Evolutionary conservation across 345 rosid species (phyloP), one percentile per base, ranked within the genome.

Genomic region (Adansonia digitata): DNA sequence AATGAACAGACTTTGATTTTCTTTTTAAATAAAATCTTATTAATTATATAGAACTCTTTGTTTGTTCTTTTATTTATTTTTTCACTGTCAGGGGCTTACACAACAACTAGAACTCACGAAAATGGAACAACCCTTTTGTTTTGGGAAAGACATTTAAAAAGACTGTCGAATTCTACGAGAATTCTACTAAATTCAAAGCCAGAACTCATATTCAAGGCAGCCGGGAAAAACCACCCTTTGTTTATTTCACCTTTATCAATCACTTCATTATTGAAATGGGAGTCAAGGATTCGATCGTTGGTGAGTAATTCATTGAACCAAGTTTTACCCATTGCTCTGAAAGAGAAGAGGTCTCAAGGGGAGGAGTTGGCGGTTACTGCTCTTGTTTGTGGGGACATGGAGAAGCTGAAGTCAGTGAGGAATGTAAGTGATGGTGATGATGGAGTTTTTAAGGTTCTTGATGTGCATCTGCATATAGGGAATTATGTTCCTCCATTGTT

Each of bases 321-420:
- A 63, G 86, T 78, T 35, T 4, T 88, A 78, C 84, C 89, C 0
- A 52, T 79, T 46, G 89, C 86, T 0, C 64, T 79, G 79, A 77
- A 73, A 53, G 88, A 82, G 78, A 83, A 82, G 78, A 83, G 78
- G 74, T 51, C 72, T 18, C 70, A 60, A 6, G 89, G 83, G 18
- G 87, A 86, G 75, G 99, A 94, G 65, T 71, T 89, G 76, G 97
- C 93, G 0, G 82, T 94, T 51, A 94, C 98, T 17, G 85, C 89
- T 77, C 92, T 92, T 69, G 84, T 92, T 31, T 80, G 83, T 75
- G 94, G 91, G 42, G 77, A 87, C 80, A n/a, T 49, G 31, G 86
- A 86, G 77, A 85, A 77, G 40, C 56, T 80, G 82, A 73, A 63
- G 64, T 80, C 78, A 42, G 53, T 77, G 49, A 75, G 55, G 76